These are phyloP conservation scores for Neophaeococcomyces mojaviensis DNA, from an alignment of 2,329 filamentous ascomycete species.

Conservation along the genomic window DNA sequence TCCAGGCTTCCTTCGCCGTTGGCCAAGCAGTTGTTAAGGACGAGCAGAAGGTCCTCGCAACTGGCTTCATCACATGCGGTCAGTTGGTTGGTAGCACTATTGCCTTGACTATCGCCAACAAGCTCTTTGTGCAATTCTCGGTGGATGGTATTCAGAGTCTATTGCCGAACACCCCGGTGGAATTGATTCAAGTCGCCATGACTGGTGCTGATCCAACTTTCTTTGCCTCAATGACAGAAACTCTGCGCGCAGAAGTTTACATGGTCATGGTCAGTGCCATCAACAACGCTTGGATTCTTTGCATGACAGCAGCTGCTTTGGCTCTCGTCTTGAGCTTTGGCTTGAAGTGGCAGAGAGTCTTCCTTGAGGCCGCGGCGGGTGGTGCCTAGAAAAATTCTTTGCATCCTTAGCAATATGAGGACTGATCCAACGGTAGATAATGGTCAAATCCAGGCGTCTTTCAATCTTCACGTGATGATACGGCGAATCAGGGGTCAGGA, in stretches of 20 bases:
- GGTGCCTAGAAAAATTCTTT: too few species aligned
- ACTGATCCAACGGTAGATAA: too few species aligned
- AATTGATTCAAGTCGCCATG: slow-evolving; percentile 6
- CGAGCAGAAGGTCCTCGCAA: slow-evolving; percentile 5
- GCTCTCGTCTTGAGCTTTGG: too few species aligned
- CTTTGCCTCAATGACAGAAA: slow-evolving; percentile 1
- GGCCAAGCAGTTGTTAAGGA: slow-evolving; percentile 10
- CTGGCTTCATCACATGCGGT: slow-evolving; percentile 9
- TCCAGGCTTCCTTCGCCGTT: slow-evolving; percentile 21
- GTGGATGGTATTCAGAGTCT: not conserved
- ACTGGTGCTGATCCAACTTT: not conserved
- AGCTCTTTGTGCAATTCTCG: slow-evolving; percentile 5
- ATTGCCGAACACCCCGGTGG: not conserved
- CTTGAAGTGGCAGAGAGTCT: too few species aligned
- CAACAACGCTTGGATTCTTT: slow-evolving; percentile 19
- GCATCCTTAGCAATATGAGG: too few species aligned
- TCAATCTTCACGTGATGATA: too few species aligned
- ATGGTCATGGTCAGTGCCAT: slow-evolving; percentile 23
- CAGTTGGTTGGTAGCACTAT: slow-evolving; percentile 7
- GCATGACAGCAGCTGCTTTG: too few species aligned
- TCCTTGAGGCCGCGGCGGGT: too few species aligned
- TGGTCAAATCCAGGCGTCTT: too few species aligned
- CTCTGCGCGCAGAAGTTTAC: slow-evolving; percentile 22
- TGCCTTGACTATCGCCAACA: slow-evolving; percentile 5
- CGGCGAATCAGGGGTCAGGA: too few species aligned